phyloP scores from a whole-genome alignment of 768 basidiomycete genomes.

The Sutorius australiensis region DNA sequence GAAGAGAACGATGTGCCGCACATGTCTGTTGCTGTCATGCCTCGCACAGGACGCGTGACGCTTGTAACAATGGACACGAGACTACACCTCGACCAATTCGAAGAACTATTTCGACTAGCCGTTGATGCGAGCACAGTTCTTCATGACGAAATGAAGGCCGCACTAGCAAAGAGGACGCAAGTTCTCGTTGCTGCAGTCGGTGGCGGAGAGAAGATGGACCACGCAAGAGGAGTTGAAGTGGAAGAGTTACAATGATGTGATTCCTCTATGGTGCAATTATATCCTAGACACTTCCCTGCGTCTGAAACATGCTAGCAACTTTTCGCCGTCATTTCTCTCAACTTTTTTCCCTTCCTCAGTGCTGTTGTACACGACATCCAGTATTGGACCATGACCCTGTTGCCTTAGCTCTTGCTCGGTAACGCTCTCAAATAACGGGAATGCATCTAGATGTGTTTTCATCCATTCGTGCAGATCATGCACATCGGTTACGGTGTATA shows the following conservation, averaged over 20 bases:
- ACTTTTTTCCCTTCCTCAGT: slow-evolving; percentile 99
- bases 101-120: slow-evolving; percentile 79
- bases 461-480: slow-evolving; percentile 94
- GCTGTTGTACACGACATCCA: slow-evolving; percentile 78
- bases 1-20: slow-evolving; percentile 92
- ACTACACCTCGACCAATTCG: slow-evolving; percentile 89
- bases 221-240: slow-evolving; percentile 35
- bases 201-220: slow-evolving; percentile 35
- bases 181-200: slow-evolving; percentile 62
- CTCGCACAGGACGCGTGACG: slow-evolving; percentile 79
- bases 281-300: slow-evolving; percentile 40
- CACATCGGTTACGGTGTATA: slow-evolving; percentile 98
- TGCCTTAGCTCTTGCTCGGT: slow-evolving; percentile 71
- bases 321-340: slow-evolving; percentile 83
- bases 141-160: slow-evolving; percentile 78
- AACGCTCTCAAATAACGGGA: slow-evolving; percentile 82
- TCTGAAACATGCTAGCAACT: slow-evolving; percentile 90
- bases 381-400: slow-evolving; percentile 68
- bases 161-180: slow-evolving; percentile 60
- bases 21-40: slow-evolving; percentile 86
- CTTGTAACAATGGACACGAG: slow-evolving; percentile 92
- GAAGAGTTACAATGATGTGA: slow-evolving; percentile 33
- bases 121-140: slow-evolving; percentile 74
- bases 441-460: slow-evolving; percentile 79
- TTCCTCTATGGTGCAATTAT: slow-evolving; percentile 6